phyloP scores from a whole-genome alignment of 1,284 basidiomycete species.

The Schizophyllum commune region DNA sequence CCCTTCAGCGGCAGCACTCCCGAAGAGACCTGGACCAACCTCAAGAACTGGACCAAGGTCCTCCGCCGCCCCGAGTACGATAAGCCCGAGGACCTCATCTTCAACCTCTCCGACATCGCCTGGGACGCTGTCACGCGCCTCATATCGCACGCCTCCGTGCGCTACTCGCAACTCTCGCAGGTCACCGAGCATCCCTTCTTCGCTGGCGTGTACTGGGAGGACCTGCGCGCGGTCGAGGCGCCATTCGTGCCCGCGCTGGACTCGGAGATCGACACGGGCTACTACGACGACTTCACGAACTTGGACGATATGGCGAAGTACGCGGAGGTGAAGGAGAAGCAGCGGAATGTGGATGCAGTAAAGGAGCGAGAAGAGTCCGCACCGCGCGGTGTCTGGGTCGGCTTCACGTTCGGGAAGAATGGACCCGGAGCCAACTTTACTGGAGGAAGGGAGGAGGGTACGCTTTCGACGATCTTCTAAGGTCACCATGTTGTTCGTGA shows the following conservation, averaged over 20 bases:
- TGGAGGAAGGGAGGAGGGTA: slow-evolving; percentile 39
- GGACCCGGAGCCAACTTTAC: slow-evolving; percentile 43
- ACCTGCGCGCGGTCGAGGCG: slow-evolving; percentile 72
- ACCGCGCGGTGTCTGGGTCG: slow-evolving; percentile 85
- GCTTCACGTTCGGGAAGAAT: slow-evolving; percentile 96
- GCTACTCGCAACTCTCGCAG: slow-evolving; percentile 70
- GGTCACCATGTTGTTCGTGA: neutral
- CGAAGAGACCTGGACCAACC: slow-evolving; percentile 98
- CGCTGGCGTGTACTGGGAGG: slow-evolving; percentile 64
- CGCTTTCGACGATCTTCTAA: slow-evolving; percentile 65
- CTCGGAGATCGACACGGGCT: slow-evolving; percentile 92
- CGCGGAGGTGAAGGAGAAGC: slow-evolving; percentile 97
- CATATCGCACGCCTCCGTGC: slow-evolving; percentile 74
- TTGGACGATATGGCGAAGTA: slow-evolving; percentile 98
- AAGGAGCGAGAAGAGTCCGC: slow-evolving; percentile 78
- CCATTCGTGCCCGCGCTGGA: slow-evolving; percentile 97
- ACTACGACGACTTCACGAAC: slow-evolving; percentile 96
- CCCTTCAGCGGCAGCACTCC: slow-evolving; percentile 95
- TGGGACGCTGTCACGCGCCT: slow-evolving; percentile 92
- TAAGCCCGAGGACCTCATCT: slow-evolving; percentile 92
- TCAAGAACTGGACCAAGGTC: slow-evolving; percentile 96
- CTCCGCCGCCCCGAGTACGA: slow-evolving; percentile 92
- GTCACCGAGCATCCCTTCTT: slow-evolving; percentile 87
- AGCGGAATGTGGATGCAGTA: slow-evolving; percentile 88
- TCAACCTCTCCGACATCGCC: slow-evolving; percentile 90